These are phyloP conservation scores for Yamadazyma olivae DNA, from an alignment of 805 yeast genomes.

Conservation along the genomic window DNA sequence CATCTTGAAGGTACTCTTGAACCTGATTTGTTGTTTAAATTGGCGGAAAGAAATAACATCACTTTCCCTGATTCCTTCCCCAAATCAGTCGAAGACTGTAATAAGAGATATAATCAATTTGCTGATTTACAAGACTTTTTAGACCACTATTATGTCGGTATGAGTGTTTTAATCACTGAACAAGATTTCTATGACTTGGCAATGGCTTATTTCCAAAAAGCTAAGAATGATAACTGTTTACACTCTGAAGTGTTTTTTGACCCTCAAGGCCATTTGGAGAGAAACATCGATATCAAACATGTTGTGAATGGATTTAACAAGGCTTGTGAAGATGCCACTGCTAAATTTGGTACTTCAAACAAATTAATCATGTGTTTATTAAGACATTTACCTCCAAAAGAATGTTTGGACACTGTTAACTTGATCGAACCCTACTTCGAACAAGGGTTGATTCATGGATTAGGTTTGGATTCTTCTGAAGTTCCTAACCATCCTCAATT, in stretches of 20 bases:
- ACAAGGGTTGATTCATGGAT: slow-evolving; percentile 63
- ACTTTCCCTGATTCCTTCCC: slow-evolving; percentile 64
- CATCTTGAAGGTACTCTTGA: slow-evolving; percentile 82
- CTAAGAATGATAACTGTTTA: slow-evolving; percentile 53
- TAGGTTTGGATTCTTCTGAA: slow-evolving; percentile 83
- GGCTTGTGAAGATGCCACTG: slow-evolving; percentile 63
- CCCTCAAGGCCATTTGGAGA: slow-evolving; percentile 77
- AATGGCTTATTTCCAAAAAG: slow-evolving; percentile 65
- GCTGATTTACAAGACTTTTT: slow-evolving; percentile 74
- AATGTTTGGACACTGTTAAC: slow-evolving; percentile 57
- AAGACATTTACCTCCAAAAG: slow-evolving; percentile 65
- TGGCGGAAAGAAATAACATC: slow-evolving; percentile 65
- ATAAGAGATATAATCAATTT: slow-evolving; percentile 58
- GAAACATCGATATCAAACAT: slow-evolving; percentile 57
- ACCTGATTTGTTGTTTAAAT: slow-evolving; percentile 67
- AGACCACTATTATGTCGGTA: slow-evolving; percentile 77
- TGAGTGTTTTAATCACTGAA: slow-evolving; percentile 67
- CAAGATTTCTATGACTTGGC: slow-evolving; percentile 76
- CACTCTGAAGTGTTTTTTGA: slow-evolving; percentile 82
- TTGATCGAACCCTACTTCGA: slow-evolving; percentile 50
- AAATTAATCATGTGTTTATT: slow-evolving; percentile 79
- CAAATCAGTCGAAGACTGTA: slow-evolving; percentile 51
- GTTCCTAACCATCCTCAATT: slow-evolving; percentile 72
- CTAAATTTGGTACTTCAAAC: slow-evolving; percentile 59
- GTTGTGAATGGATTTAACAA: slow-evolving; percentile 65